Evolutionary conservation across 1,284 basidiomycete genomes (phyloP).

Genomic region (Puccinia coronata): DNA sequence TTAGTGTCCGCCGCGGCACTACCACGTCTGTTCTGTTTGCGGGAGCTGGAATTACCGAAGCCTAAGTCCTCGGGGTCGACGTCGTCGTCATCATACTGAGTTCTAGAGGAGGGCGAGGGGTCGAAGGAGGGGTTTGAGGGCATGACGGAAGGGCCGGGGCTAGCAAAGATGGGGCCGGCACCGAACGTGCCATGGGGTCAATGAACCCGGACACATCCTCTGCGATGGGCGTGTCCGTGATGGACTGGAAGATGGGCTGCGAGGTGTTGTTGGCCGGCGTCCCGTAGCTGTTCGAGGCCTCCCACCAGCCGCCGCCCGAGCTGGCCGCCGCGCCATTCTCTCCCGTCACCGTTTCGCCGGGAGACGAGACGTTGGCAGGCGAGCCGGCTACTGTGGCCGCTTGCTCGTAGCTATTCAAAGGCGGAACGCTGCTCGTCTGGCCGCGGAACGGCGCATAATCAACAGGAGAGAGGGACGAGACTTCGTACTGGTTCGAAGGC

Average conservation of each 20-base stretch:
- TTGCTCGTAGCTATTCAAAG: constrained; percentile 29
- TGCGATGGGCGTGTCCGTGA: constrained; percentile 25
- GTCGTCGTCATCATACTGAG: constrained; percentile 12
- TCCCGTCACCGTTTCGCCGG: constrained; percentile 51
- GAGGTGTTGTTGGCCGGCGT: constrained; percentile 31
- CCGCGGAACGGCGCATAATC: constrained; percentile 39
- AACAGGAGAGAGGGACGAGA: constrained; percentile 47
- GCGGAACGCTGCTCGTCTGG: constrained; percentile 37
- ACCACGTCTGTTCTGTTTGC: constrained; percentile 10
- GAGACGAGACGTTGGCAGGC: constrained; percentile 52
- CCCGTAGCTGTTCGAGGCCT: constrained; percentile 37
- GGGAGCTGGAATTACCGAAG: constrained; percentile 33
- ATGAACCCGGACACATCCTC: constrained; percentile 49
- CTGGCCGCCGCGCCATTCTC: constrained; percentile 1
- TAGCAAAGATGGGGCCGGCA: constrained; percentile 23
- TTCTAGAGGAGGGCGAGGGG: background rate
- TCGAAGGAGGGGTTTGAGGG: background rate
- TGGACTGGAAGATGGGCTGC: constrained; percentile 27
- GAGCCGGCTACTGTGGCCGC: constrained; percentile 35
- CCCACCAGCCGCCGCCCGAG: constrained; percentile 49
- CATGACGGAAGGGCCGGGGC: background rate
- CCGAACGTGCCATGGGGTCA: constrained; percentile 46
- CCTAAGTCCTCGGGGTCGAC: constrained; percentile 44
- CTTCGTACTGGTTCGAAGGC: constrained; percentile 39
- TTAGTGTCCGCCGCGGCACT: background rate